These are phyloP conservation scores for Hypoxylon sp. DNA, from an alignment of 2,329 filamentous ascomycete genomes.

Conservation along the genomic window DNA sequence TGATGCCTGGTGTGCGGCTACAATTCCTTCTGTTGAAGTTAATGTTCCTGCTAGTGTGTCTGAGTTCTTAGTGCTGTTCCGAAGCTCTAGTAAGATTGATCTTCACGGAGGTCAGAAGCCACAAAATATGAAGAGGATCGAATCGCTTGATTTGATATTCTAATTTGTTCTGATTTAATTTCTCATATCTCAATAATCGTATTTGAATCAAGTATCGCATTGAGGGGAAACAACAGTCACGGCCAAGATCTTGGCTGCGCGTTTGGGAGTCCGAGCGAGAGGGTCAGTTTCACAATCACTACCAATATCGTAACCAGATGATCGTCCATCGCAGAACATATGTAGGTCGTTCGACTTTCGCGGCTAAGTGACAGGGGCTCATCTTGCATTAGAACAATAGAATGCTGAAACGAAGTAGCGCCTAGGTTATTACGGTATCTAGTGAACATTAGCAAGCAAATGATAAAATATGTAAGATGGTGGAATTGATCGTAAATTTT, in stretches of 20 bases:
- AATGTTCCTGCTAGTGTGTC: background rate
- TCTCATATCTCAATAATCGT: background rate
- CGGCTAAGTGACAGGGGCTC: background rate
- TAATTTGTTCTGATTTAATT: background rate
- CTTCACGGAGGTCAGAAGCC: background rate
- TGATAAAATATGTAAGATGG: background rate
- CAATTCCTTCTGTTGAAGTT: background rate
- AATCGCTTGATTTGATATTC: background rate
- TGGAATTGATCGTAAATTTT: slow-evolving; percentile 39
- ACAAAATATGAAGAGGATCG: background rate
- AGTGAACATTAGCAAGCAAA: background rate
- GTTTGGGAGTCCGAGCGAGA: slow-evolving; percentile 22
- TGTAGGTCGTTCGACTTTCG: background rate
- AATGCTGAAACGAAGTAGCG: background rate
- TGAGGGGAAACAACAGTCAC: slow-evolving; percentile 17
- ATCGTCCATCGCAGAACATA: background rate
- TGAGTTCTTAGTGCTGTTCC: background rate
- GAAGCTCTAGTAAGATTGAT: too few species aligned
- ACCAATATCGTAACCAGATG: slow-evolving; percentile 8
- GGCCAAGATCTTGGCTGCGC: slow-evolving; percentile 33
- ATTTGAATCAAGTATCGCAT: slow-evolving; percentile 8
- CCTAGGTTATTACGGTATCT: background rate
- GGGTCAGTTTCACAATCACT: slow-evolving; percentile 4
- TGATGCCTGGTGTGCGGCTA: background rate
- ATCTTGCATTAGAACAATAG: background rate